These are phyloP conservation scores for Pecoramyces ruminantium DNA, from an alignment of 192 early-diverging fungal species.

Conservation along the genomic window DNA sequence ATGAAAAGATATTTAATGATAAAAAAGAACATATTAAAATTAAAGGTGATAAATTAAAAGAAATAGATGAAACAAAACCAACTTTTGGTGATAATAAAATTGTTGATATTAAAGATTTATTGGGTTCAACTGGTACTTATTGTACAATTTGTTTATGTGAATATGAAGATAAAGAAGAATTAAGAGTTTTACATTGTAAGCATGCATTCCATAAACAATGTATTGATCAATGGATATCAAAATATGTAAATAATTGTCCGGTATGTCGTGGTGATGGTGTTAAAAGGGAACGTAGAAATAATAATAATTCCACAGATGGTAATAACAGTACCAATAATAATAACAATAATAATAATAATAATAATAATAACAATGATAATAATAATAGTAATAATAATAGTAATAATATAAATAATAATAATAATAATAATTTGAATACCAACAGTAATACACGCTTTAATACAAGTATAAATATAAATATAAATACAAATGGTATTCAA, in stretches of 20 bases:
- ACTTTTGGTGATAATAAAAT: neutral
- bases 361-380: neutral
- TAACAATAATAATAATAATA: neutral
- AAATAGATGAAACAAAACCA: neutral
- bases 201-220: conserved; percentile 81
- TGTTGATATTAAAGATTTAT: neutral
- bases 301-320: no score
- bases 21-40: neutral
- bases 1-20: neutral
- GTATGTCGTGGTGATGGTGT: neutral
- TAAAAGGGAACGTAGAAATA: neutral
- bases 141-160: conserved; percentile 92
- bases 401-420: no score
- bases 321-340: no score
- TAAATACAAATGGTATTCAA: no score
- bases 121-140: neutral
- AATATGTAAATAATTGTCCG: neutral
- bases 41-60: neutral
- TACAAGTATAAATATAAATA: no score
- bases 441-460: no score
- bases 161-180: conserved; percentile 59
- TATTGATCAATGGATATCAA: conserved; percentile 34
- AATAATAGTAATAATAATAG: no score
- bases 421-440: no score
- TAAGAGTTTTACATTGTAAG: conserved; percentile 66